A percentile compares a stretch with the other conserved stretches of the same genome.
Evolutionary conservation across 306 rosid species (phyloP).

Genomic region (Vicia sativa): DNA sequence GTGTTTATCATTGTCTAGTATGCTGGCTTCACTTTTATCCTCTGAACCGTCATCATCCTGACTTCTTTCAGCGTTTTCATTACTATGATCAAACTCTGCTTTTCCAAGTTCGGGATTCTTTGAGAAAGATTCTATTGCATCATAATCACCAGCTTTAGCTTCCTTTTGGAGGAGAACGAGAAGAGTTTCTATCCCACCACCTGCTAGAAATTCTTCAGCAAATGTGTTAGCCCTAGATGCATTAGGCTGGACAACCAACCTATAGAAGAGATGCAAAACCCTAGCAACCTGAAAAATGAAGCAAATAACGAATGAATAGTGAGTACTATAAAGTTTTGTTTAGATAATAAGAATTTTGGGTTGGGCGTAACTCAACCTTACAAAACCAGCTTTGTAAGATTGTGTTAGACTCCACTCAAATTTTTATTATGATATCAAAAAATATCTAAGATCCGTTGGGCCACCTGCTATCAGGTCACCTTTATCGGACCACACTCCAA

Average conservation of each 20-base stretch:
- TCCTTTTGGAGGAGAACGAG: conserved; percentile 94
- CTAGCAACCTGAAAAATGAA: conserved; percentile 80
- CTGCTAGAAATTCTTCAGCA: conserved; percentile 88
- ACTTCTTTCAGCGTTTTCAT: conserved; percentile 45
- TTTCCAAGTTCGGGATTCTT: conserved; percentile 45
- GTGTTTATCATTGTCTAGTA: conserved; percentile 49
- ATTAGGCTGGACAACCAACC: conserved; percentile 97
- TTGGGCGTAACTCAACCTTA: too few relatives aligned
- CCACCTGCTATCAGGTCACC: too few relatives aligned
- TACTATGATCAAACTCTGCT: conserved; percentile 46
- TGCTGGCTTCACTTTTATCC: conserved; percentile 52
- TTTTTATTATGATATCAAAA: too few relatives aligned
- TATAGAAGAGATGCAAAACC: conserved; percentile 88
- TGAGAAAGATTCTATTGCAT: conserved; percentile 48
- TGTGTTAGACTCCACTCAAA: too few relatives aligned
- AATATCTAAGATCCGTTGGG: too few relatives aligned
- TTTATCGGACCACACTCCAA: too few relatives aligned
- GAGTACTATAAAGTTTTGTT: conserved; percentile 9
- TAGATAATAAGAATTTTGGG: neutral
- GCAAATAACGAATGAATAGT: conserved; percentile 26
- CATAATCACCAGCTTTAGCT: conserved; percentile 78
- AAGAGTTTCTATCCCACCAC: conserved; percentile 96
- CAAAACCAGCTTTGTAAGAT: too few relatives aligned
- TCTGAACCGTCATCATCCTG: conserved; percentile 47
- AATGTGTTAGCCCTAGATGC: conserved; percentile 84